phyloP scores from a whole-genome alignment of 495 filamentous ascomycete species.

The Cercophora newfieldiana region DNA sequence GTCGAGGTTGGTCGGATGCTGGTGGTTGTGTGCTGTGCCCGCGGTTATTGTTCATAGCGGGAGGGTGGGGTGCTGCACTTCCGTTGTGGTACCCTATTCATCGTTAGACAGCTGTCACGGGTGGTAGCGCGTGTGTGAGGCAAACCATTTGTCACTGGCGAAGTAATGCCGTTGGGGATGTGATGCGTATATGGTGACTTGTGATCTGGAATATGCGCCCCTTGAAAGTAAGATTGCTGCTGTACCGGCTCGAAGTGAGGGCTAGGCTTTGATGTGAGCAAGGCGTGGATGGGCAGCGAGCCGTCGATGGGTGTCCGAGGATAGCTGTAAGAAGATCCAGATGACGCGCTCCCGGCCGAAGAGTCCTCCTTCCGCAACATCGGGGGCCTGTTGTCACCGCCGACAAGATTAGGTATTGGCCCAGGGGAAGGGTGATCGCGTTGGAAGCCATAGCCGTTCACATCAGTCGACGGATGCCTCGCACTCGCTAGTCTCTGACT shows the following conservation, averaged over 20 bases:
- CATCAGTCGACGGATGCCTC: constrained; percentile 18
- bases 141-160: constrained; percentile 27
- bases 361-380: constrained; percentile 42
- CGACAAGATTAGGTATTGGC: constrained; percentile 15
- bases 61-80: constrained; percentile 12
- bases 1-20: not conserved
- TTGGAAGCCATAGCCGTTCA: constrained; percentile 23
- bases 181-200: constrained; percentile 18
- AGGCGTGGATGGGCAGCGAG: constrained; percentile 47
- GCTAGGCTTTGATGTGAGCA: constrained; percentile 41
- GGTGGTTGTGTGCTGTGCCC: constrained; percentile 5
- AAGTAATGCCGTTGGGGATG: constrained; percentile 15
- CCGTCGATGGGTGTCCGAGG: constrained; percentile 46
- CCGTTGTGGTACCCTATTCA: constrained; percentile 27
- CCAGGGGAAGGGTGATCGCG: constrained; percentile 19
- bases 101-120: constrained; percentile 15
- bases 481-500: constrained; percentile 20
- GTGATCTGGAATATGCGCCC: constrained; percentile 16
- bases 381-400: constrained; percentile 27
- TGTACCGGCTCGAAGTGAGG: constrained; percentile 23
- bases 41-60: constrained; percentile 4
- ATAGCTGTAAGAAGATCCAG: constrained; percentile 29
- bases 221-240: constrained; percentile 14
- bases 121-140: not conserved
- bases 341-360: constrained; percentile 37